Base-by-base conservation (phyloP, 2,329 filamentous ascomycete genomes). In the Fusarium sp. region DNA sequence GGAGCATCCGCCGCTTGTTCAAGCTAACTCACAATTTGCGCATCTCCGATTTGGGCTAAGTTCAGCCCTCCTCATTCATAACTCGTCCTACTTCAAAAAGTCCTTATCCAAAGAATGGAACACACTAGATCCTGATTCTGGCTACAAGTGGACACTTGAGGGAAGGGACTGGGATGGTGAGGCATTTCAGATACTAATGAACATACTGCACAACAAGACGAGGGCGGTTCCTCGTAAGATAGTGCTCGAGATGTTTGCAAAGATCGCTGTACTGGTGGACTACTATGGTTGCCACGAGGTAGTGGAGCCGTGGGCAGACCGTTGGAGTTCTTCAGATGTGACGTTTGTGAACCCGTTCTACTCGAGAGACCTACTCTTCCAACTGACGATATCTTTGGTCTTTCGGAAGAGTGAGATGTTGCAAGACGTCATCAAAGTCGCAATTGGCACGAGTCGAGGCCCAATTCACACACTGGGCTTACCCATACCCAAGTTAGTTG, bases 331-430 rank as follows among this genome's bases (percentile, higher is more conserved):
- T 1, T 2, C 40, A 14, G 10, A 1, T 1, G 0, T 1, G 1
- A 1, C 0, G 16, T n/a, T 2, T 7, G 18, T n/a, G 7, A 11
- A 43, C 2, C 16, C 32, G 16, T 23, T 5, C 14, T 57, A 21
- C 20, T 57, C 55, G 3, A 32, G 46, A 1, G 12, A 21, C 0
- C 2, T 57, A 4, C 25, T 53, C 5, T 10, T 42, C 2, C 23
- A 30, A 18, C 0, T 57, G 12, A 27, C 20, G 0, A 23, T 57
- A 0, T 14, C 12, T 1, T 53, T 4, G 32, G 34, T 57, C 0
- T 57, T 57, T 20, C 28, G 12, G 0, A 13, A 40, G 20, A 27
- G 14, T 1, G 0, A 16, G 7, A 32, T 9, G 4, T 32, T 32
- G 0, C 30, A 5, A 5, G 14, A 9, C 4, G 30, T 41, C 3